Evolutionary conservation across 371 early-diverging fungal species (phyloP).

Genomic region (Rhizopus arrhizus): DNA sequence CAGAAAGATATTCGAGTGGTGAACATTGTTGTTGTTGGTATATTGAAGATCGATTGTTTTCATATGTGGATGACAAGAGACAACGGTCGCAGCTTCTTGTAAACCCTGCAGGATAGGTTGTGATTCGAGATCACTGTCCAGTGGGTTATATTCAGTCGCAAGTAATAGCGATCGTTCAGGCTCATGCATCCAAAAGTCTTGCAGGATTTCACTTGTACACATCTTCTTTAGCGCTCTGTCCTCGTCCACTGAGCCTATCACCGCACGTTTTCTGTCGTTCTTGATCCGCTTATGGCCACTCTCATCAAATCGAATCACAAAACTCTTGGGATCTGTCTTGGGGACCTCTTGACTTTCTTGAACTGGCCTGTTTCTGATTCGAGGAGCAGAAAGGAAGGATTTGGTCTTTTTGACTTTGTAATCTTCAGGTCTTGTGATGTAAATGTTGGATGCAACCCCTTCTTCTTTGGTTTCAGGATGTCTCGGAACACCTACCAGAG

Average conservation of each 20-base stretch:
- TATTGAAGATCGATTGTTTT: constrained; percentile 28
- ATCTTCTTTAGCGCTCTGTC: neutral
- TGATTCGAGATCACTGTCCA: constrained; percentile 10
- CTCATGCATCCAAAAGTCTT: constrained; percentile 21
- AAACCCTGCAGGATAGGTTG: constrained; percentile 21
- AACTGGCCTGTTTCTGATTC: constrained; percentile 14
- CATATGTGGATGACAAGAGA: constrained; percentile 18
- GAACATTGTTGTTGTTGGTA: neutral
- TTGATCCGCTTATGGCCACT: constrained; percentile 2
- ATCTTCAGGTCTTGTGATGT: constrained; percentile 34
- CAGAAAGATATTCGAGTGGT: constrained; percentile 6
- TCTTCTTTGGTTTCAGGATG: constrained; percentile 31
- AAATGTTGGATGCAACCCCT: constrained; percentile 40
- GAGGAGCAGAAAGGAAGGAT: constrained; percentile 10
- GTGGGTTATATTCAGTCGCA: constrained; percentile 8
- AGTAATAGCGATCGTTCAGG: constrained; percentile 17
- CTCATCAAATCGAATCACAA: constrained; percentile 20
- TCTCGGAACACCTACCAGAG: constrained; percentile 35
- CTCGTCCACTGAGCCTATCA: constrained; percentile 2
- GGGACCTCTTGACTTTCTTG: constrained; percentile 18
- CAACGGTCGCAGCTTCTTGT: constrained; percentile 4
- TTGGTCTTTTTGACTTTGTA: constrained; percentile 27
- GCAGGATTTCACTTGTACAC: neutral
- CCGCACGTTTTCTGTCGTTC: neutral
- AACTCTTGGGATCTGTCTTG: constrained; percentile 22